Evolutionary conservation across 306 rosid genomes (phyloP), one percentile per base, ranked within the genome.

Genomic region (Sphenostylis stenocarpa): DNA sequence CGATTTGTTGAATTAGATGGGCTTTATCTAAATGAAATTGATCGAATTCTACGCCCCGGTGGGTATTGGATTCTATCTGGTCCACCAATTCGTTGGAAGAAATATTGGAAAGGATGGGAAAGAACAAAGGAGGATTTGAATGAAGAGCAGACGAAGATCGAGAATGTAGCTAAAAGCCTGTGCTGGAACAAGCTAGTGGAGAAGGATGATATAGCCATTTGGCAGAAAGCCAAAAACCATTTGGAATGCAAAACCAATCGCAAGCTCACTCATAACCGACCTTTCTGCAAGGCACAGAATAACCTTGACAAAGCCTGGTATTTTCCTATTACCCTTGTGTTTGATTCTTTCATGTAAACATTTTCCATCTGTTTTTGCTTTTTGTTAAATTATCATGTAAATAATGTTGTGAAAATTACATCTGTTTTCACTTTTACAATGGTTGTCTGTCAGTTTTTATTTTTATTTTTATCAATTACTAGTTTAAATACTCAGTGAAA

Each of bases 21-120:
- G 61, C 64, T 84, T 38, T 88, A 75, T 70, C 79, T 93, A 29
- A 85, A 82, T 3, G 96, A 93, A 85, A 85, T 91, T 7, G 95
- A 93, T 71, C 70, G 95, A 43, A 83, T 93, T 73, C 88, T 91
- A 24, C 85, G 93, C 0, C 96, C 93, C 0, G 96, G 96, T 1
- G 93, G 95, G 29, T 93, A 89, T 75, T 91, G 96, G 95, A 93
- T 89, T 73, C 83, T 91, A 1, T 93, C 95, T 0, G 98, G 96
- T 6, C 98, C 95, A 52, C 95, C 98, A 3, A 89, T 85, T 36
- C 66, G 51, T 26, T 93, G 94, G 97, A 84, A 73, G 80, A 87
- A 24, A 41, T 13, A 88, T 44, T 86, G 90, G 91, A 86, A 77
- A 73, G 96, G 97, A 9, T 93, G 97, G 97, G 84, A 64, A 61